Evolutionary conservation across 805 yeast genomes (phyloP), one percentile per base, ranked within the genome.

Genomic region (Nematodospora valgi): DNA sequence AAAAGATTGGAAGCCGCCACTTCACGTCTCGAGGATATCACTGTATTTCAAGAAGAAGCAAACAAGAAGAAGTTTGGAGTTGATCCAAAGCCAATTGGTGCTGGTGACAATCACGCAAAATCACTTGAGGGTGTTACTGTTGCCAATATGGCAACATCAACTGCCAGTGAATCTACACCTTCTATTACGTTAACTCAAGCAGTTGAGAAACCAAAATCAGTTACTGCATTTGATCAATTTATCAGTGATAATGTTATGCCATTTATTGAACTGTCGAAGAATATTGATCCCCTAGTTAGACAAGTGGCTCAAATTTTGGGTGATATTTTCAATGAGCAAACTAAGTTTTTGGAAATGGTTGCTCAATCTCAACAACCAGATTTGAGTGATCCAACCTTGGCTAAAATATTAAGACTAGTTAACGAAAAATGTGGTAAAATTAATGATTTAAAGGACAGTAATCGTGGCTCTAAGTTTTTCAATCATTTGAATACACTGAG

Each of bases 1-100:
- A 67, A 55, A 51, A 74, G 95, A 46, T 75, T 88, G 49, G 97
- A 88, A 59, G 91, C 95, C 11, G 96, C 96, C 23, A 86, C 97
- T 7, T 82, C 95, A 5, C 78, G 97, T 32, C 76, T 88, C 47
- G 97, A 88, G 53, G 96, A 88, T 57, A 79, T 88, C 30, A 86
- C 94, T 20, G 72, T 83, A 35, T 80, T 73, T 56, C 95, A 86
- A 54, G 86, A 81, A 48, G 78, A 76, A 24, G 68, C 74, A 35
- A 39, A 32, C 21, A 30, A 38, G 29, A 25, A 28, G 13, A 13
- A 15, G 7, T 13, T 19, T 13, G 24, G 25, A n/a, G 10, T 6
- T n/a, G 25, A 11, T 21, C 4, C 23, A 21, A 19, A 25, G 23
- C n/a, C 37, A 12, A 32, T 21, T 20, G 27, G 32, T 13, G 29